These are phyloP conservation scores for Yamadazyma aaseri DNA, from an alignment of 1,139 yeast genomes.

Conservation along the genomic window DNA sequence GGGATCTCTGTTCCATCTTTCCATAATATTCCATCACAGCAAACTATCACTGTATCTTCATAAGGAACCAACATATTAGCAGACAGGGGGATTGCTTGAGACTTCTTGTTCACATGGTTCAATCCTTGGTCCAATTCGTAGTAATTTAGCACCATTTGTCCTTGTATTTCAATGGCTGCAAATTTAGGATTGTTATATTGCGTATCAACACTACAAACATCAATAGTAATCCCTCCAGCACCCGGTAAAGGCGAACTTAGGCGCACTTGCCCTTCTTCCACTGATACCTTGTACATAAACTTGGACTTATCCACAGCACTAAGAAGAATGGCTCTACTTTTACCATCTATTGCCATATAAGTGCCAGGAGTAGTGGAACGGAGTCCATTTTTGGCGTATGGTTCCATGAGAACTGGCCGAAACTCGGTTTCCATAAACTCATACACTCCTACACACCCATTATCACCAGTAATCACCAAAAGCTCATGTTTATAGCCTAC, in stretches of 20 bases:
- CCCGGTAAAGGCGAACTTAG: conserved; percentile 79
- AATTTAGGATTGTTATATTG: conserved; percentile 81
- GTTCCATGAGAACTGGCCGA: conserved; percentile 56
- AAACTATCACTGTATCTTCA: conserved; percentile 37
- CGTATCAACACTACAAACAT: conserved; percentile 62
- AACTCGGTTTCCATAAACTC: conserved; percentile 49
- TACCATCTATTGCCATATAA: conserved; percentile 70
- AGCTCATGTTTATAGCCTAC: conserved; percentile 56
- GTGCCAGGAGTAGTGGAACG: conserved; percentile 77
- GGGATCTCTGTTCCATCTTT: conserved; percentile 25
- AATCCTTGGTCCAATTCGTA: conserved; percentile 87
- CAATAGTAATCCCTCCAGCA: conserved; percentile 50
- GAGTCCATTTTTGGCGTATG: conserved; percentile 73
- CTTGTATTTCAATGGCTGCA: conserved; percentile 75
- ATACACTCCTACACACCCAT: conserved; percentile 68
- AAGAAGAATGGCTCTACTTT: conserved; percentile 66
- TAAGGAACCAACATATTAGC: conserved; percentile 34
- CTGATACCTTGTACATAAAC: conserved; percentile 48
- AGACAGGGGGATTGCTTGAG: conserved; percentile 34
- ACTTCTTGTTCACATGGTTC: conserved; percentile 61
- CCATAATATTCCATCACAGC: conserved; percentile 31
- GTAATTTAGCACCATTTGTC: conserved; percentile 44
- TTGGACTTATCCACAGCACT: conserved; percentile 74
- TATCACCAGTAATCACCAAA: conserved; percentile 73
- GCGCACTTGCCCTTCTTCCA: conserved; percentile 38